A percentile compares a stretch with the other conserved stretches of the same genome.
These are phyloP conservation scores for Blastosporella zonata DNA, from an alignment of 1,284 basidiomycete species.

Conservation along the genomic window DNA sequence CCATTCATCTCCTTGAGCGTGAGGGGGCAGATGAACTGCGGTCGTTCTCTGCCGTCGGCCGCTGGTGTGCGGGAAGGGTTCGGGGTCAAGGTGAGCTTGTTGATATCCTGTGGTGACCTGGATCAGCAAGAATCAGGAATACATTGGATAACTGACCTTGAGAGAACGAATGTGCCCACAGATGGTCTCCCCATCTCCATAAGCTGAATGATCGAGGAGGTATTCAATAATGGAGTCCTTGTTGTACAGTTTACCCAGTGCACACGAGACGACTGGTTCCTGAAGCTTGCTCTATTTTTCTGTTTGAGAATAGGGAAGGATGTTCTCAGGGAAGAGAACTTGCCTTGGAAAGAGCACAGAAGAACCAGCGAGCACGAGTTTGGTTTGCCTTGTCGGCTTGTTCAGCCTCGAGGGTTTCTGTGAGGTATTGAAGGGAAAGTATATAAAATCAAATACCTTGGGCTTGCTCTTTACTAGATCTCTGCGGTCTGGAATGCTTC, in stretches of 20 bases:
- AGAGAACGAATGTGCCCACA: constrained; percentile 78
- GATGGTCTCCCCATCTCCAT: constrained; percentile 16
- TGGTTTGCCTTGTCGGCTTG: constrained; percentile 86
- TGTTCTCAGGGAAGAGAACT: constrained; percentile 21
- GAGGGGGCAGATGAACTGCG: constrained; percentile 85
- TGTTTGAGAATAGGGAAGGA: background rate
- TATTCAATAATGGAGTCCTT: constrained; percentile 90
- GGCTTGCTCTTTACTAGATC: constrained; percentile 74
- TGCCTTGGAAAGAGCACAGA: constrained; percentile 91
- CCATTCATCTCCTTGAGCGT: constrained; percentile 94
- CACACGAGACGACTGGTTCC: constrained; percentile 86
- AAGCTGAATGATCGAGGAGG: constrained; percentile 70
- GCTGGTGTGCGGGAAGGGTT: constrained; percentile 52
- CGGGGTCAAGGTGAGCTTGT: constrained; percentile 73
- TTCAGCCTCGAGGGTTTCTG: constrained; percentile 50
- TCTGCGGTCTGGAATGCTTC: constrained; percentile 80
- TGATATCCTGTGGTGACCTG: constrained; percentile 65
- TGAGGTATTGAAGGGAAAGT: background rate
- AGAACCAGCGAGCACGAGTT: constrained; percentile 83
- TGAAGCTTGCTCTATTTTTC: constrained; percentile 66
- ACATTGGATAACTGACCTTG: constrained; percentile 58
- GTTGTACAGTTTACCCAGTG: constrained; percentile 90
- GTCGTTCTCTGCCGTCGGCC: constrained; percentile 42
- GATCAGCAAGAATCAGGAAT: background rate
- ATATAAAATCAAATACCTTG: constrained; percentile 42